phyloP scores from a whole-genome alignment of 2,329 filamentous ascomycete genomes.

The Talaromyces amestolkiae region DNA sequence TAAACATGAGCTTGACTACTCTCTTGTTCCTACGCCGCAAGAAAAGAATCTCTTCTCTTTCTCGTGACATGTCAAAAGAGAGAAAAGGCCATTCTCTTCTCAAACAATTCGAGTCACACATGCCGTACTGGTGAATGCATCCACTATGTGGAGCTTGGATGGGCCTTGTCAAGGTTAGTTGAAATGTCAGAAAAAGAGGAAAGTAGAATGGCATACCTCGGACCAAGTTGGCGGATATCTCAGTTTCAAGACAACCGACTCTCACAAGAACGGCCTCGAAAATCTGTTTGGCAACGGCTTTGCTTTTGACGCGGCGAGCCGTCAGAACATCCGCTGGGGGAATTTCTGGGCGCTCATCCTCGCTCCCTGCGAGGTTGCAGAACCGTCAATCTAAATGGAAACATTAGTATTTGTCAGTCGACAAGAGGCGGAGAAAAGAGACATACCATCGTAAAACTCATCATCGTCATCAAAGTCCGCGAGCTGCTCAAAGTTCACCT shows the following conservation, averaged over 20 bases:
- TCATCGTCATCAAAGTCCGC: conserved; percentile 86
- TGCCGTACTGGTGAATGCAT: conserved; percentile 25
- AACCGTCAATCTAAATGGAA: conserved; percentile 72
- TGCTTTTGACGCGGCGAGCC: conserved; percentile 48
- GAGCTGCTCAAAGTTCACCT: conserved; percentile 99
- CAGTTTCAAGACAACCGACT: conserved; percentile 31
- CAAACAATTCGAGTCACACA: conserved; percentile 15
- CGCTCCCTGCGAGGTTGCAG: conserved; percentile 80
- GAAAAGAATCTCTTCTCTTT: conserved; percentile 6
- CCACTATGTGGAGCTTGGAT: conserved; percentile 45
- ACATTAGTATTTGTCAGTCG: conserved; percentile 12
- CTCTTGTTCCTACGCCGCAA: not conserved
- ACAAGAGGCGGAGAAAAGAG: not conserved
- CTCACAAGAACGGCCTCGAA: conserved; percentile 33
- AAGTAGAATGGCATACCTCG: conserved; percentile 32
- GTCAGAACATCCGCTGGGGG: conserved; percentile 53
- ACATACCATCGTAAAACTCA: conserved; percentile 80
- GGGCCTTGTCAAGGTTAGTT: conserved; percentile 31
- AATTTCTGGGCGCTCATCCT: conserved; percentile 72
- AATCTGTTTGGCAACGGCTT: conserved; percentile 35
- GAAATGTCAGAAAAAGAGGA: not conserved
- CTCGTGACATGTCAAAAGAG: conserved; percentile 6
- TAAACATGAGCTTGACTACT: not conserved
- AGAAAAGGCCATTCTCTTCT: not conserved
- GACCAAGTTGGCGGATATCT: conserved; percentile 38